phyloP scores from a whole-genome alignment of 2,329 filamentous ascomycete genomes.

The Zymoseptoria ardabiliae region DNA sequence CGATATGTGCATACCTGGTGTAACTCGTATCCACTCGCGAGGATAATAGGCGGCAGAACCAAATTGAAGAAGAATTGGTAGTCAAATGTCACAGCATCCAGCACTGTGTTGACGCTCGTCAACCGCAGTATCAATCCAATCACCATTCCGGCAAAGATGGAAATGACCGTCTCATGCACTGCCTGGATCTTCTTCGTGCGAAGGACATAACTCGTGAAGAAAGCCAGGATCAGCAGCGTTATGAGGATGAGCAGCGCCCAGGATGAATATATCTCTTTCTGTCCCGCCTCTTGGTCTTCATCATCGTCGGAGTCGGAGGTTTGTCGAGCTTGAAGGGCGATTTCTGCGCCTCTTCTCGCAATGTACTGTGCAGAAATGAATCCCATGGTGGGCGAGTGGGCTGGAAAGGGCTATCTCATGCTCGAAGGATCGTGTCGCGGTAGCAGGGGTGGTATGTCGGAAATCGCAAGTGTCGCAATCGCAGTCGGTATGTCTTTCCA shows the following conservation, averaged over 20 bases:
- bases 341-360: conserved; percentile 10
- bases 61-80: conserved; percentile 99
- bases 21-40: conserved; percentile 92
- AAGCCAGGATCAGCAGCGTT: conserved; percentile 82
- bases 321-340: conserved; percentile 33
- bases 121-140: conserved; percentile 84
- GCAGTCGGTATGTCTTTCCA: neutral
- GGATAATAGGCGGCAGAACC: conserved; percentile 93
- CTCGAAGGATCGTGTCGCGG: conserved; percentile 8
- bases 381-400: conserved; percentile 23
- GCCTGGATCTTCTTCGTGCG: conserved; percentile 96
- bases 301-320: conserved; percentile 42
- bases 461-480: neutral
- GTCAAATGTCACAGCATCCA: conserved; percentile 89
- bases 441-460: neutral
- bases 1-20: conserved; percentile 57
- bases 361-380: conserved; percentile 15
- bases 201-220: conserved; percentile 94
- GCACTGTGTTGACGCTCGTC: conserved; percentile 72
- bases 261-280: conserved; percentile 92
- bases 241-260: conserved; percentile 98
- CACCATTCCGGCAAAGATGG: conserved; percentile 96
- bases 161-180: conserved; percentile 95
- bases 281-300: conserved; percentile 66
- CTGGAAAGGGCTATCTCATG: conserved; percentile 19